Conservation (phyloP, 2,329 filamentous ascomycete species). For the Neospermospora avenae region DNA sequence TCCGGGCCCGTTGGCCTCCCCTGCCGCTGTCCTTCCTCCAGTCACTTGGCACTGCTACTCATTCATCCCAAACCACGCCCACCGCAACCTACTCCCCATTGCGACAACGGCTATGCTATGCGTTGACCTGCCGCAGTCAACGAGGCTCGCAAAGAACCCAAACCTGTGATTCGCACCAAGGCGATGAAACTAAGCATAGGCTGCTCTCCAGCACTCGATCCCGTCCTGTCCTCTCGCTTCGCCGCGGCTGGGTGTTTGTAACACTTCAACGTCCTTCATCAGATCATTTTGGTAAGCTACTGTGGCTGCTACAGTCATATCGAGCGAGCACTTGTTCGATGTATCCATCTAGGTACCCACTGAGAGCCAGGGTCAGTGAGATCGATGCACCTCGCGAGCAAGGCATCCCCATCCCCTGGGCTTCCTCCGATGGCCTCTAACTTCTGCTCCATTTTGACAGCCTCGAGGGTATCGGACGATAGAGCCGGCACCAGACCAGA, state of each 20-base stretch:
- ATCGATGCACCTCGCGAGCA: constrained; percentile 31
- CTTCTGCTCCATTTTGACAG: constrained; percentile 24
- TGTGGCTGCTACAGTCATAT: not conserved
- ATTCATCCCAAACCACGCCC: not conserved
- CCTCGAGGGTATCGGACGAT: constrained; percentile 34
- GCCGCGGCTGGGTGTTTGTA: constrained; percentile 27
- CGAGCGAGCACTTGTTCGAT: constrained; percentile 4
- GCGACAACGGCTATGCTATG: constrained; percentile 32
- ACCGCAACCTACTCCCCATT: constrained; percentile 5
- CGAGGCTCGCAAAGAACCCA: constrained; percentile 21
- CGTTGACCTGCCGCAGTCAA: constrained; percentile 21
- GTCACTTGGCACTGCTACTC: not conserved
- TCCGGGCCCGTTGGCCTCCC: not conserved
- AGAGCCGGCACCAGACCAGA: constrained; percentile 30
- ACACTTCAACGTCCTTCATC: constrained; percentile 14
- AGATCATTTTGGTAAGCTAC: not conserved
- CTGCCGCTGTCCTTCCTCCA: constrained; percentile 9
- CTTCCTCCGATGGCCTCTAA: constrained; percentile 10
- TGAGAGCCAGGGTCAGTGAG: constrained; percentile 11
- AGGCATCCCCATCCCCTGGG: constrained; percentile 6
- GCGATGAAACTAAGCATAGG: not conserved
- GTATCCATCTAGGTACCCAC: constrained; percentile 15
- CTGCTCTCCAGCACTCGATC: constrained; percentile 29
- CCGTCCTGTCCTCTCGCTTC: constrained; percentile 19
- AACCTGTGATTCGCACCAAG: constrained; percentile 28